phyloP scores from a whole-genome alignment of 495 filamentous ascomycete genomes.

The Penicillium coffeae region DNA sequence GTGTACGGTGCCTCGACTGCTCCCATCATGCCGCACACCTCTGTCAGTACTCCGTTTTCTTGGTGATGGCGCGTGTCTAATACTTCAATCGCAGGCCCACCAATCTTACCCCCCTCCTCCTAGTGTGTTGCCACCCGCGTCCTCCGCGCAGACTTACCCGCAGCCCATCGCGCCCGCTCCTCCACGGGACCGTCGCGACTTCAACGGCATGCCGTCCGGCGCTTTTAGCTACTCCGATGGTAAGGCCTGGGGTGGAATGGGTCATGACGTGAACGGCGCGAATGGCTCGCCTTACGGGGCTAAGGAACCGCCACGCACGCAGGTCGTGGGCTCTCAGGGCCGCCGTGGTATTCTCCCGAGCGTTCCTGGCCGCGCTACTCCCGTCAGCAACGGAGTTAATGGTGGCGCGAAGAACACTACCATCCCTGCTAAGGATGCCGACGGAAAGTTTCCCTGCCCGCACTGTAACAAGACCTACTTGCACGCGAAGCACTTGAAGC shows the following conservation, averaged over 20 bases:
- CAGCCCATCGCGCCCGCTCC: conserved; percentile 71
- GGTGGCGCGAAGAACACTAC: conserved; percentile 66
- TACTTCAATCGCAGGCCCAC: conserved; percentile 51
- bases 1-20: conserved; percentile 48
- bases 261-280: conserved; percentile 35
- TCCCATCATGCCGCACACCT: conserved; percentile 49
- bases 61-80: conserved; percentile 49
- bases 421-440: conserved; percentile 87
- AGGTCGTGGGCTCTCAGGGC: conserved; percentile 91
- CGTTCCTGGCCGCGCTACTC: conserved; percentile 71
- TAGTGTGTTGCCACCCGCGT: conserved; percentile 61
- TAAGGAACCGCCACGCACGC: conserved; percentile 64
- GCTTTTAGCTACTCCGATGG: conserved; percentile 50
- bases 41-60: conserved; percentile 56
- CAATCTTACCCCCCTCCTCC: conserved; percentile 59
- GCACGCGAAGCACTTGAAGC: conserved; percentile 95
- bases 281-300: conserved; percentile 41
- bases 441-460: conserved; percentile 95
- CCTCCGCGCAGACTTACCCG: conserved; percentile 61
- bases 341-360: conserved; percentile 86
- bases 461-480: conserved; percentile 97
- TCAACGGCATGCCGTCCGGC: conserved; percentile 60
- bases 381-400: conserved; percentile 55
- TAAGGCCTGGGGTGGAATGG: conserved; percentile 38
- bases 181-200: conserved; percentile 52